Evolutionary conservation across 805 yeast genomes (phyloP), one percentile per base, ranked within the genome.

Genomic region (Lipomyces sp.): DNA sequence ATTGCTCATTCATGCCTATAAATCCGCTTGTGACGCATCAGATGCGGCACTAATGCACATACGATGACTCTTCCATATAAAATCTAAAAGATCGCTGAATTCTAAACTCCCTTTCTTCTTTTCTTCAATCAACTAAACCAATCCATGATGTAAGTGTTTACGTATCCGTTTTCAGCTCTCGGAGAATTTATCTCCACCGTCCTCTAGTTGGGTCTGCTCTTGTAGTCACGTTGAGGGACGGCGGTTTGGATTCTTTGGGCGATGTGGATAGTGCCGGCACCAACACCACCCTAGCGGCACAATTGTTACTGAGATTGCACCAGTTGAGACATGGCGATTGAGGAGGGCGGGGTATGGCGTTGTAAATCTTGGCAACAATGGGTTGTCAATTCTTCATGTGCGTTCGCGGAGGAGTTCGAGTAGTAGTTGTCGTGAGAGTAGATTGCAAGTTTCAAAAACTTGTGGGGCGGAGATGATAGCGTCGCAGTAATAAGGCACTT

Each of bases 211-310:
- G 54, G 34, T 35, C 53, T 13, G n/a, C 11, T 45, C 37, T 34
- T 8, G 29, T 24, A 48, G 39, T 6, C 59, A 45, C 32, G 30
- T 29, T 61, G 45, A 18, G 24, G 50, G 37, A 10, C 39, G 30
- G 59, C 6, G 45, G 29, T 33, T 24, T 34, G 34, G 55, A 32
- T 5, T 32, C 37, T 37, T 65, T 61, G 73, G 73, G 73, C 73
- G 73, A 71, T 71, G 73, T 71, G 70, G 73, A 71, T 34, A 64
- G 67, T 69, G 65, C 53, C 69, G 63, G 69, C 71, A 64, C 71
- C 18, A 59, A 48, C 72, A 66, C 70, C 73, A 70, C 72, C 72
- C 67, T 71, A 34, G 53, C 59, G 66, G 60, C 50, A 63, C 67
- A 50, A 35, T 39, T 18, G 18, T 55, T 64, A 71, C 73, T 71